Conservation (phyloP, 2,329 filamentous ascomycete genomes). For the Ophiocordyceps sinensis region DNA sequence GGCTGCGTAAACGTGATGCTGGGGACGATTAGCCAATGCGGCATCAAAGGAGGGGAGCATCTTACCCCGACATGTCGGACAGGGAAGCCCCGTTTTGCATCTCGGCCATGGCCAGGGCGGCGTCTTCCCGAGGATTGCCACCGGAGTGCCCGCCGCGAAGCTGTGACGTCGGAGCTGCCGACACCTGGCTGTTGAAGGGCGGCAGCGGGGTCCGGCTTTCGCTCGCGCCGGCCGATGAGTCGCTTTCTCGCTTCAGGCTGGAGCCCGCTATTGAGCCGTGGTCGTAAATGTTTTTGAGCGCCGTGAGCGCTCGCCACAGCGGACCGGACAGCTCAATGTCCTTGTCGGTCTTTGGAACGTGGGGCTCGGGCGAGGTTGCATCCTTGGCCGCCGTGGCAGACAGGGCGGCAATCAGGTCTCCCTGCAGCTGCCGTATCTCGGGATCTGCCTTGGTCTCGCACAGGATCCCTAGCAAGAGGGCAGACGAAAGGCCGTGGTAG, state of each 20-base stretch:
- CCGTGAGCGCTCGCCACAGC: conserved; percentile 43
- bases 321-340: conserved; percentile 50
- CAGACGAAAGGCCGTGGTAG: conserved; percentile 51
- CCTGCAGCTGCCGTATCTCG: conserved; percentile 48
- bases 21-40: background rate
- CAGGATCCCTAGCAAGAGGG: conserved; percentile 47
- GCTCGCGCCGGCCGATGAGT: conserved; percentile 29
- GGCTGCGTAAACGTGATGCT: conserved; percentile 23
- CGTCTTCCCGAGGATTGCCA: conserved; percentile 43
- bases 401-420: conserved; percentile 47
- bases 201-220: conserved; percentile 28
- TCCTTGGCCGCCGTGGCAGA: conserved; percentile 52
- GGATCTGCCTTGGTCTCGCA: conserved; percentile 49
- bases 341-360: conserved; percentile 39
- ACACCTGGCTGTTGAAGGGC: conserved; percentile 10
- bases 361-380: conserved; percentile 34
- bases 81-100: conserved; percentile 43
- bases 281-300: conserved; percentile 52
- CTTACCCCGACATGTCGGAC: conserved; percentile 28
- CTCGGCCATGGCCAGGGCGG: conserved; percentile 49
- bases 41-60: background rate
- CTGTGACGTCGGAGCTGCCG: conserved; percentile 10
- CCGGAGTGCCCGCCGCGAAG: conserved; percentile 13
- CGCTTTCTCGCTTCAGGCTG: conserved; percentile 33
- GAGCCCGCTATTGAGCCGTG: conserved; percentile 43